Conservation (phyloP, 2,329 filamentous ascomycete genomes). For the Penicillium olsonii region DNA sequence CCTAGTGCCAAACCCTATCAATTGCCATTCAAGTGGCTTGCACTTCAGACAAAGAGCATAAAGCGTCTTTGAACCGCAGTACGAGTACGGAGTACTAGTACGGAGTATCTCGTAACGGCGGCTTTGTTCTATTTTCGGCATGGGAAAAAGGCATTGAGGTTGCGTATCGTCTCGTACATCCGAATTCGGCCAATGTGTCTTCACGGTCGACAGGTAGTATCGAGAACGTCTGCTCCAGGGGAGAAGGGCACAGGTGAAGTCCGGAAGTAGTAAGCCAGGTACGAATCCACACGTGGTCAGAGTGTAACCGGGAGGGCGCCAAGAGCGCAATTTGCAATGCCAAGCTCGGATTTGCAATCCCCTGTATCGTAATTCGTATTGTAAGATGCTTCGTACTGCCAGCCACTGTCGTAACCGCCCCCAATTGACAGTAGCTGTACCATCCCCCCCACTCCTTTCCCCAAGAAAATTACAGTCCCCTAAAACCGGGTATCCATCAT, state of each 20-base stretch:
- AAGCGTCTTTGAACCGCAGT: not conserved
- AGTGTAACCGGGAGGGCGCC: not conserved
- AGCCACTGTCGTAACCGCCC: not conserved
- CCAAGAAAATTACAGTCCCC: slow-evolving; percentile 13
- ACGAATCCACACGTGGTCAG: slow-evolving; percentile 11
- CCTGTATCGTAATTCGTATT: slow-evolving; percentile 5
- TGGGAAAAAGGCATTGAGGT: not conserved
- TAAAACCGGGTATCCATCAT: slow-evolving; percentile 13
- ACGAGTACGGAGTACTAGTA: not conserved
- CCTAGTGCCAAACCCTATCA: not conserved
- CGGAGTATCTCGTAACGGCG: not conserved
- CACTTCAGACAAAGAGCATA: slow-evolving; percentile 1
- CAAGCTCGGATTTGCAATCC: not conserved
- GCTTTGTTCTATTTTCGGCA: not conserved
- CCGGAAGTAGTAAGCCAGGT: not conserved
- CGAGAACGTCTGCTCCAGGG: too few relatives aligned
- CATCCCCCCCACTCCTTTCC: slow-evolving; percentile 9
- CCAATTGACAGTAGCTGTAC: not conserved
- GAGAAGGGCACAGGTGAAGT: too few relatives aligned
- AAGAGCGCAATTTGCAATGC: slow-evolving; percentile 3
- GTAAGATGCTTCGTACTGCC: not conserved
- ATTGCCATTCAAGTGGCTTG: slow-evolving; percentile 3
- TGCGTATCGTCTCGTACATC: not conserved
- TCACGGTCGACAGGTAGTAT: too few relatives aligned
- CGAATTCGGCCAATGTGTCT: not conserved